Base-by-base conservation (phyloP, 1,284 basidiomycete genomes). In the Tylopilus sp. region DNA sequence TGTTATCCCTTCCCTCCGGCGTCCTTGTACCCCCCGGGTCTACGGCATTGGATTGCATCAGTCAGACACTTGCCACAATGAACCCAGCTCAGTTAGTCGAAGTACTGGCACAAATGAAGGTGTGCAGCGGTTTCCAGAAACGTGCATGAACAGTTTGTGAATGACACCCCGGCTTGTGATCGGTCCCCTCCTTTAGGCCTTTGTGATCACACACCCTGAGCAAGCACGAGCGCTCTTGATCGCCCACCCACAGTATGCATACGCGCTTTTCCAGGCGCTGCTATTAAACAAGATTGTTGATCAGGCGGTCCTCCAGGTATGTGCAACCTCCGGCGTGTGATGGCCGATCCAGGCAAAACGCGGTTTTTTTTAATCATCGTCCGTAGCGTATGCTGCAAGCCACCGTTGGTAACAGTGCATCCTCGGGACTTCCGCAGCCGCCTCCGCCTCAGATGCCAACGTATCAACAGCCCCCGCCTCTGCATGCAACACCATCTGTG, bases 31-130 rank as follows among this genome's bases (percentile, higher is more conserved):
- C 84, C 4, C 81, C 81, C 4, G 92, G 92, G n/a, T 75, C 81
- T 3, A 85, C 80, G 23, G 74, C 90, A 10, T 77, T 92, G 46
- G 96, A 98, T 67, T 78, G 79, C 40, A 98, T 99, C 63, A 92
- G 83, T 61, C 82, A 91, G 61, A 90, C 88, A 8, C 77, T 99
- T 33, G 94, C 90, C 25, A 83, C 76, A 11, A 89, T 97, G 72
- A 82, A 84, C 48, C 90, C 92, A 0, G 78, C 76, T 41, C 90
- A 97, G 65, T 76, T 97, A 55, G 84, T 96, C 68, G 96, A 99
- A 70, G 90, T 98, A n/a, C 75, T 99, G 59, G 88, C 88, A 26
- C 92, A 97, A 69, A 97, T 97, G 89, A 98, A 98, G 84, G 94
- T 94, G 64, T 60, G 77, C 67, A 48, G 46, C 41, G 52, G 48